Evolutionary conservation across 2,329 filamentous ascomycete species (phyloP).

Genomic region (Emmonsiellopsis sp.): DNA sequence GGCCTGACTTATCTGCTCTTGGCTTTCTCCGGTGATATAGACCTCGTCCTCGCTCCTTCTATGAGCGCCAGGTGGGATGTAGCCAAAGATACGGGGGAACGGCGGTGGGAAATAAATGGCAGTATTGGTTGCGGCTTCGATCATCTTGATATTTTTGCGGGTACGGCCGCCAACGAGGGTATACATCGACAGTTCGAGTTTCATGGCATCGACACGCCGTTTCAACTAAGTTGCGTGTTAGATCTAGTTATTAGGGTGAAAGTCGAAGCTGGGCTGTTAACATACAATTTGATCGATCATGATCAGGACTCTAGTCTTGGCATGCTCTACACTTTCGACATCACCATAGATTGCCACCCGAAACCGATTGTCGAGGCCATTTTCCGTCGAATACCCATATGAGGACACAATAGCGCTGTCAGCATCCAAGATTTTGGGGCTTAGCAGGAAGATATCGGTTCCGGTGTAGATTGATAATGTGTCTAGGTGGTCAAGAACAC

Average conservation of each 20-base stretch:
- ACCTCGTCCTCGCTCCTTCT: slow-evolving; percentile 81
- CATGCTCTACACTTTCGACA: slow-evolving; percentile 89
- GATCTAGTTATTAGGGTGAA: slow-evolving; percentile 4
- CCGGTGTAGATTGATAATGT: slow-evolving; percentile 80
- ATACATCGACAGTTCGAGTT: slow-evolving; percentile 78
- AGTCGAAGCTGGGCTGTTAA: slow-evolving; percentile 17
- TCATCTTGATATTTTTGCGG: slow-evolving; percentile 94
- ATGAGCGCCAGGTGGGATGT: slow-evolving; percentile 71
- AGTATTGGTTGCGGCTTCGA: slow-evolving; percentile 89
- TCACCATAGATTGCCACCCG: slow-evolving; percentile 92
- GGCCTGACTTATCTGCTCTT: slow-evolving; percentile 74
- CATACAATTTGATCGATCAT: slow-evolving; percentile 91
- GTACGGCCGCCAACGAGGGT: slow-evolving; percentile 88
- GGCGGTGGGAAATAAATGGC: slow-evolving; percentile 97
- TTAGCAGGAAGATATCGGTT: slow-evolving; percentile 91
- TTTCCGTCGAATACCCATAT: slow-evolving; percentile 67
- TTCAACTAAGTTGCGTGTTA: slow-evolving; percentile 33
- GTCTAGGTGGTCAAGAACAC: slow-evolving; percentile 77
- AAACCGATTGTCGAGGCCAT: slow-evolving; percentile 77
- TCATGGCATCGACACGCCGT: slow-evolving; percentile 63
- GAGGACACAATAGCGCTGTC: slow-evolving; percentile 67
- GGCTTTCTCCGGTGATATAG: slow-evolving; percentile 85
- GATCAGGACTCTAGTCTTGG: slow-evolving; percentile 90
- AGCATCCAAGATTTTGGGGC: slow-evolving; percentile 73
- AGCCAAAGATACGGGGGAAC: slow-evolving; percentile 85